Percentiles rank a stretch among this genome's conserved stretches.
Conservation (phyloP, 2,329 filamentous ascomycete genomes). For the Cryphonectria carpinicola region DNA sequence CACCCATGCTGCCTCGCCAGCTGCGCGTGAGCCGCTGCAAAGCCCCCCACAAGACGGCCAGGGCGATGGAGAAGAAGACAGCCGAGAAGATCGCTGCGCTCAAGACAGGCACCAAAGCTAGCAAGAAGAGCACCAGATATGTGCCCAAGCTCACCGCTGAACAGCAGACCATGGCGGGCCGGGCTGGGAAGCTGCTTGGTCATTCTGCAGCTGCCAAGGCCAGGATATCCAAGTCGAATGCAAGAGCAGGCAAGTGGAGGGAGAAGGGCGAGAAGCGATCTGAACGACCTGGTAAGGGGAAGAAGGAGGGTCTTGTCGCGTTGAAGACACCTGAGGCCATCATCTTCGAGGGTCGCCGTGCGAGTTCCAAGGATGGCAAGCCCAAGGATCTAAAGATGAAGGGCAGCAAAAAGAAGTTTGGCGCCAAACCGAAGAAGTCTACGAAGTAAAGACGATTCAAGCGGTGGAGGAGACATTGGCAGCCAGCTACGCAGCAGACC, state of each 20-base stretch:
- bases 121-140: slow-evolving; percentile 56
- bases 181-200: slow-evolving; percentile 74
- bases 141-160: slow-evolving; percentile 72
- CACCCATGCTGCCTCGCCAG: slow-evolving; percentile 87
- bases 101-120: slow-evolving; percentile 35
- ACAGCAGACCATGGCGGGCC: slow-evolving; percentile 72
- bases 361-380: slow-evolving; percentile 67
- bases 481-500: not conserved
- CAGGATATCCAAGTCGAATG: slow-evolving; percentile 16
- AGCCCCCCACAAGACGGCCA: slow-evolving; percentile 64
- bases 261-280: slow-evolving; percentile 14
- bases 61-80: slow-evolving; percentile 55
- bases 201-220: slow-evolving; percentile 58
- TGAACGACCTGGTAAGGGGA: slow-evolving; percentile 9
- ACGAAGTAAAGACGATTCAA: slow-evolving; percentile 12
- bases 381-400: slow-evolving; percentile 65
- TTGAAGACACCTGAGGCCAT: slow-evolving; percentile 69
- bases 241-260: slow-evolving; percentile 16
- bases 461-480: not conserved
- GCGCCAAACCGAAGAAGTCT: slow-evolving; percentile 41
- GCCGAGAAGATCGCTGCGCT: slow-evolving; percentile 35
- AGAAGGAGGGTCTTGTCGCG: slow-evolving; percentile 39
- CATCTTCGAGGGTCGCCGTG: slow-evolving; percentile 81
- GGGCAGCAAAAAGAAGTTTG: slow-evolving; percentile 49
- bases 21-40: slow-evolving; percentile 88